Percentiles rank a stretch among this genome's conserved stretches.
These are phyloP conservation scores for Hygrophorus pudorinus DNA, from an alignment of 768 basidiomycete species.

Conservation along the genomic window DNA sequence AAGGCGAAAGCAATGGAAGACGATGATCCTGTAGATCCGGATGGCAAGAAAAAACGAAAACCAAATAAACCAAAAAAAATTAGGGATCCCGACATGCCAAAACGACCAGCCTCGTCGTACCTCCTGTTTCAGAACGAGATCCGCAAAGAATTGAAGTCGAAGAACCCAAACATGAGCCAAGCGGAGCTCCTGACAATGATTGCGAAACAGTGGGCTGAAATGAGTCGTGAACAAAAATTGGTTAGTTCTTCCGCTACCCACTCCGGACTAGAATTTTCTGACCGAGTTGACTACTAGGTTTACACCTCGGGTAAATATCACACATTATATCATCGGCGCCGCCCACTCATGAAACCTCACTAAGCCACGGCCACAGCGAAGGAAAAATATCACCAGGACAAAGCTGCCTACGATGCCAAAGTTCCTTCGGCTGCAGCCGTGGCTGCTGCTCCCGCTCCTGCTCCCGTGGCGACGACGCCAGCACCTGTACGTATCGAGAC, in stretches of 20 bases:
- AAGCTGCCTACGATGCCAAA: conserved; percentile 54
- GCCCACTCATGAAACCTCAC: conserved; percentile 37
- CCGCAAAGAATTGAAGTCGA: conserved; percentile 59
- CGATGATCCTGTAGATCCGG: conserved; percentile 7
- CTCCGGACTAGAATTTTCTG: no score
- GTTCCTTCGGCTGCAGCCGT: conserved; percentile 38
- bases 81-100: conserved; percentile 89
- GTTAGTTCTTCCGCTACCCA: conserved; percentile 33
- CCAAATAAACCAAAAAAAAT: conserved; percentile 57
- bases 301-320: conserved; percentile 2
- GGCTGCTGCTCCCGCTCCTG: conserved; percentile 28
- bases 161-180: conserved; percentile 56
- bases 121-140: conserved; percentile 91
- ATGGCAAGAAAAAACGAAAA: conserved; percentile 36
- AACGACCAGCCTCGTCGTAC: conserved; percentile 87
- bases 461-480: not conserved
- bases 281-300: no score
- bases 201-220: conserved; percentile 60
- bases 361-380: conserved; percentile 49
- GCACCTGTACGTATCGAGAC: not conserved
- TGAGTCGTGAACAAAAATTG: conserved; percentile 62
- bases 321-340: conserved; percentile 6
- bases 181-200: conserved; percentile 65
- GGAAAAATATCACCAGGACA: conserved; percentile 49
- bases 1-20: conserved; percentile 32